Evolutionary conservation across 2,329 filamentous ascomycete species (phyloP).

Genomic region (Colletotrichum sp.): DNA sequence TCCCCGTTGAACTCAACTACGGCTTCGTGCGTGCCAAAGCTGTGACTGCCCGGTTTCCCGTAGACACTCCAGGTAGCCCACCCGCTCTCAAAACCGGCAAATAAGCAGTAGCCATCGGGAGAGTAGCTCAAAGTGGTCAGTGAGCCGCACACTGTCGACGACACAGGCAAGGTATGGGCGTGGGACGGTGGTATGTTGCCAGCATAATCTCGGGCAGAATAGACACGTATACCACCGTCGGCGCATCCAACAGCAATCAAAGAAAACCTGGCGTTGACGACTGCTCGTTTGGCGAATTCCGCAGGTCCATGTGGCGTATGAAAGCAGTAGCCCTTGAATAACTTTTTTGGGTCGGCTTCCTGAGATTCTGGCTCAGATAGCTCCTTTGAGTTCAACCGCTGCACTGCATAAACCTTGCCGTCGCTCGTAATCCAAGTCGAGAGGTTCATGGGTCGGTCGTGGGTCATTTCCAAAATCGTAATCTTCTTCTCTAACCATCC

Average conservation of each 20-base stretch:
- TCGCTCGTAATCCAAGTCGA: slow-evolving; percentile 91
- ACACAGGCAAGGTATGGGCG: slow-evolving; percentile 72
- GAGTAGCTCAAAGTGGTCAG: slow-evolving; percentile 84
- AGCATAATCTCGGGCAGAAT: slow-evolving; percentile 89
- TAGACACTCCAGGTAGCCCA: slow-evolving; percentile 99
- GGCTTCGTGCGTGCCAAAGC: slow-evolving; percentile 73
- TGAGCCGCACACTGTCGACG: slow-evolving; percentile 68
- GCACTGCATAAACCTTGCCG: slow-evolving; percentile 89
- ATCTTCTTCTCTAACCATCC: slow-evolving; percentile 81
- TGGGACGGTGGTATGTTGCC: slow-evolving; percentile 93
- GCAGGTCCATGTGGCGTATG: slow-evolving; percentile 69
- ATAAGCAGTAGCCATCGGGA: slow-evolving; percentile 94
- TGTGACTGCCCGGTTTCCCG: slow-evolving; percentile 85
- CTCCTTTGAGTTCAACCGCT: slow-evolving; percentile 60
- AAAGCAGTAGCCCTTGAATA: slow-evolving; percentile 93
- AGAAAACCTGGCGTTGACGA: slow-evolving; percentile 95
- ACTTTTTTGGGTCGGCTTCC: slow-evolving; percentile 56
- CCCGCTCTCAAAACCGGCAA: slow-evolving; percentile 88
- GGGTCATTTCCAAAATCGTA: slow-evolving; percentile 82
- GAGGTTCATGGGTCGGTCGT: slow-evolving; percentile 96
- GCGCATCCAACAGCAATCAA: slow-evolving; percentile 85
- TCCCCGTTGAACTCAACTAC: slow-evolving; percentile 74
- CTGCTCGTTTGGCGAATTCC: slow-evolving; percentile 72
- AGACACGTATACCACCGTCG: slow-evolving; percentile 84
- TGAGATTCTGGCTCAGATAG: slow-evolving; percentile 24